phyloP scores from a whole-genome alignment of 2,329 filamentous ascomycete genomes.

The Calonectria hongkongensis region DNA sequence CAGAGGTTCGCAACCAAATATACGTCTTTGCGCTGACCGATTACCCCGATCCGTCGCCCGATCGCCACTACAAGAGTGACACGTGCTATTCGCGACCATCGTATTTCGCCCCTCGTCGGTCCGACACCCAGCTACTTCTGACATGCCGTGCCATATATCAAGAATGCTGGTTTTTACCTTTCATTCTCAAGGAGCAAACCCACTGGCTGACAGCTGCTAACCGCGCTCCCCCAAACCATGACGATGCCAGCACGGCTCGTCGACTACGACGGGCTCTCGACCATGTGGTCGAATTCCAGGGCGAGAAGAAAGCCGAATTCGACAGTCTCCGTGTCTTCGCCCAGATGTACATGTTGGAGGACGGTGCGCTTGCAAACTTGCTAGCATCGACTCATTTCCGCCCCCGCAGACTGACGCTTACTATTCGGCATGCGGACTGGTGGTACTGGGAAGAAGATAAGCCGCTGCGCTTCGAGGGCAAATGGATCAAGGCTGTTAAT shows the following conservation, averaged over 20 bases:
- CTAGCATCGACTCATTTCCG: conserved; percentile 55
- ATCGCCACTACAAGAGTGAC: conserved; percentile 51
- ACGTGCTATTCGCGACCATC: conserved; percentile 64
- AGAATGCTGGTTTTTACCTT: conserved; percentile 66
- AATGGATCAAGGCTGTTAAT: conserved; percentile 59
- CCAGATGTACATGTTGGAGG: conserved; percentile 64
- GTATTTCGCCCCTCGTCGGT: conserved; percentile 61
- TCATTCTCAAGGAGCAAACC: conserved; percentile 61
- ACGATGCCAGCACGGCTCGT: background rate
- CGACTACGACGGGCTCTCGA: conserved; percentile 38
- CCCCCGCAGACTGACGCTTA: conserved; percentile 64
- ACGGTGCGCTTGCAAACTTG: conserved; percentile 51
- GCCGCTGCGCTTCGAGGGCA: conserved; percentile 59
- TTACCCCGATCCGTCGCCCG: conserved; percentile 58
- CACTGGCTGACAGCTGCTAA: conserved; percentile 60
- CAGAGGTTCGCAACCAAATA: conserved; percentile 69
- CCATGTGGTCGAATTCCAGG: conserved; percentile 48
- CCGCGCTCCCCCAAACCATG: conserved; percentile 57
- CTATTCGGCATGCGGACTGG: conserved; percentile 70
- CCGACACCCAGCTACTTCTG: conserved; percentile 61
- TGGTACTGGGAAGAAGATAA: conserved; percentile 65
- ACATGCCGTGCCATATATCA: conserved; percentile 65
- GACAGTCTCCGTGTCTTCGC: conserved; percentile 63
- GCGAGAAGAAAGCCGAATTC: conserved; percentile 52
- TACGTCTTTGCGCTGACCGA: conserved; percentile 64